A percentile compares a stretch with the other conserved stretches of the same genome.
These are phyloP conservation scores for Cyclotella choctawhatcheeana DNA, from an alignment of 108 stramenopile species.

Conservation along the genomic window DNA sequence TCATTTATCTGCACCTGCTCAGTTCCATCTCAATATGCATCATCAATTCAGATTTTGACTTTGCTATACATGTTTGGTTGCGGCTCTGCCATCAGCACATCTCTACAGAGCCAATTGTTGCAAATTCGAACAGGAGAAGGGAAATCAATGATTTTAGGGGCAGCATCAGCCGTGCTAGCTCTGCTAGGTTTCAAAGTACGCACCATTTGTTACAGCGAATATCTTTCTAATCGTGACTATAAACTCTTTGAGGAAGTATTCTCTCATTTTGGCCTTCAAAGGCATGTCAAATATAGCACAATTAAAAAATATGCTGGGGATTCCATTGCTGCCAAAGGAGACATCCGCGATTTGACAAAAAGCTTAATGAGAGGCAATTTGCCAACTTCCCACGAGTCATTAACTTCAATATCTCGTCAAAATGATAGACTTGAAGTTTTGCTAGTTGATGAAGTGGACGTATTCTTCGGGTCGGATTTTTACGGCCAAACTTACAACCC, in stretches of 20 bases:
- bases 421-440: slow-evolving; percentile 18
- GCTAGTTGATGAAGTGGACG: slow-evolving; percentile 65
- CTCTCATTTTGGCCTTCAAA: slow-evolving; percentile 32
- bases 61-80: slow-evolving; percentile 65
- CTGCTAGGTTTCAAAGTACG: slow-evolving; percentile 62
- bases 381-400: background rate
- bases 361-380: slow-evolving; percentile 37
- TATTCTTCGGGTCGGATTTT: slow-evolving; percentile 69
- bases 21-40: no score
- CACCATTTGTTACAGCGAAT: slow-evolving; percentile 73
- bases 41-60: slow-evolving; percentile 40
- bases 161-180: slow-evolving; percentile 52
- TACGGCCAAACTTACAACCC: slow-evolving; percentile 72
- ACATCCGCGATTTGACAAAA: slow-evolving; percentile 57
- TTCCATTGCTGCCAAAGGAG: slow-evolving; percentile 59
- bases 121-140: slow-evolving; percentile 67
- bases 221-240: slow-evolving; percentile 60
- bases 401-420: background rate
- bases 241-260: slow-evolving; percentile 64
- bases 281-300: slow-evolving; percentile 56
- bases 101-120: slow-evolving; percentile 57
- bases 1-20: no score
- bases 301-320: slow-evolving; percentile 62
- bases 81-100: slow-evolving; percentile 14
- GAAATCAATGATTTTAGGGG: slow-evolving; percentile 70